Evolutionary conservation across 139 green algal genomes (phyloP).

Genomic region (Monoraphidium neglectum): DNA sequence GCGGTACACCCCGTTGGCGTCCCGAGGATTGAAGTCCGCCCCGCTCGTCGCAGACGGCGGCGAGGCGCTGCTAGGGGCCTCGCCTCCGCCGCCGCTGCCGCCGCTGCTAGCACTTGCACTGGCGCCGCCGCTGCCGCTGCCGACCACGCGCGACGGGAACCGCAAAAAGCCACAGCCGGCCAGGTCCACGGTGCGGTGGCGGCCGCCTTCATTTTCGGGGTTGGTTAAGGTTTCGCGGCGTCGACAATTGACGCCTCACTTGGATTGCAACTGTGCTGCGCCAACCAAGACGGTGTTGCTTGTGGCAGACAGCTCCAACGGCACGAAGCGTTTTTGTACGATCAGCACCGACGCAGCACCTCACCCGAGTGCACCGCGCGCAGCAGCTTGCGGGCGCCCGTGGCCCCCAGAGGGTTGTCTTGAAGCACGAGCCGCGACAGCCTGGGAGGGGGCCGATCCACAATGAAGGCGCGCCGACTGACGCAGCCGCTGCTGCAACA

Average conservation of each 20-base stretch:
- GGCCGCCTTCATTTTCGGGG: no score
- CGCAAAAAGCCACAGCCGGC: conserved; percentile 26
- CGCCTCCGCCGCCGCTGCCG: conserved; percentile 2
- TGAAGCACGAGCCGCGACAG: conserved; percentile 31
- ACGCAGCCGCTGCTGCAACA: not conserved
- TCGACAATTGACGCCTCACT: no score
- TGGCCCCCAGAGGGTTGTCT: conserved; percentile 44
- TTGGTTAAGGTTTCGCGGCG: no score
- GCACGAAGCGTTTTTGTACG: no score
- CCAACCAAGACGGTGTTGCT: no score
- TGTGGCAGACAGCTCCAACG: no score
- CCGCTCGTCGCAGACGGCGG: not conserved
- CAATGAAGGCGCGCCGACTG: not conserved
- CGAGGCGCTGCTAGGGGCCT: no score
- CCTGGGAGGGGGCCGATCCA: not conserved
- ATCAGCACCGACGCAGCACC: not conserved
- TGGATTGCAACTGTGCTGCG: no score
- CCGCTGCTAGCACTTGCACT: no score
- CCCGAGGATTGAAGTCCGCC: conserved; percentile 36
- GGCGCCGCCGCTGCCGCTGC: no score
- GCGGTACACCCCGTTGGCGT: conserved; percentile 41
- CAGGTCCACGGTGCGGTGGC: conserved; percentile 9
- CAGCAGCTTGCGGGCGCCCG: conserved; percentile 39
- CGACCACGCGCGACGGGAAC: no score
- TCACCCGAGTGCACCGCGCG: conserved; percentile 34